A percentile compares a stretch with the other conserved stretches of the same genome.
phyloP scores from a whole-genome alignment of 495 filamentous ascomycete species.

The Penicillium alfredii region DNA sequence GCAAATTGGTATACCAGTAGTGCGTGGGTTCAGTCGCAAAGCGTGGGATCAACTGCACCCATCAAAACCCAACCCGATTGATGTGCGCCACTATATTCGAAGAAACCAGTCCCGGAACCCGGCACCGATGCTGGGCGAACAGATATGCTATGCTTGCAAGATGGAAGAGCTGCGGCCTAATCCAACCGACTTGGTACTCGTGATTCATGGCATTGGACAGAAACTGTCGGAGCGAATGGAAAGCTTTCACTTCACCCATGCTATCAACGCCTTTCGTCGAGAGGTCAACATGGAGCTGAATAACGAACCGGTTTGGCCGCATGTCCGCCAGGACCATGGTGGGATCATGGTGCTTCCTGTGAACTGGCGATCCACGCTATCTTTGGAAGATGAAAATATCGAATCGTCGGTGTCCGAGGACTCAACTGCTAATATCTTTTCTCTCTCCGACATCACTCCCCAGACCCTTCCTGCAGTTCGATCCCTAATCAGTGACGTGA shows the following conservation, averaged over 20 bases:
- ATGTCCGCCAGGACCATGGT: slow-evolving; percentile 64
- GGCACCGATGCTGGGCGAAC: slow-evolving; percentile 22
- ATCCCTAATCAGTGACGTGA: slow-evolving; percentile 88
- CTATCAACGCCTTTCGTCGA: slow-evolving; percentile 85
- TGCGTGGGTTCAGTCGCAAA: slow-evolving; percentile 76
- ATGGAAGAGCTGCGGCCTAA: slow-evolving; percentile 60
- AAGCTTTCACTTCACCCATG: slow-evolving; percentile 94
- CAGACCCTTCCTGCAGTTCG: slow-evolving; percentile 84
- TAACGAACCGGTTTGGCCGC: slow-evolving; percentile 62
- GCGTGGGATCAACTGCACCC: slow-evolving; percentile 73
- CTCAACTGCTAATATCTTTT: slow-evolving; percentile 57
- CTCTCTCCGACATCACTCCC: slow-evolving; percentile 84
- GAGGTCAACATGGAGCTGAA: slow-evolving; percentile 79
- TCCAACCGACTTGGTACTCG: slow-evolving; percentile 80
- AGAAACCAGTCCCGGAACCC: slow-evolving; percentile 29
- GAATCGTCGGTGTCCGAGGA: slow-evolving; percentile 41
- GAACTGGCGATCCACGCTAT: slow-evolving; percentile 87
- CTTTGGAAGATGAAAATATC: slow-evolving; percentile 69
- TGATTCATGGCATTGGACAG: slow-evolving; percentile 94
- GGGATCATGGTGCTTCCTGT: slow-evolving; percentile 71
- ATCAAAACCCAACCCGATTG: slow-evolving; percentile 43
- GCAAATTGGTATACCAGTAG: slow-evolving; percentile 76
- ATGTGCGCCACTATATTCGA: slow-evolving; percentile 45
- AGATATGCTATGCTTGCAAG: slow-evolving; percentile 45
- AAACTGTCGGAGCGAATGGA: slow-evolving; percentile 94